A percentile compares a stretch with the other conserved stretches of the same genome.
Evolutionary conservation across 345 rosid species (phyloP).

Genomic region (Dovyalis caffra): DNA sequence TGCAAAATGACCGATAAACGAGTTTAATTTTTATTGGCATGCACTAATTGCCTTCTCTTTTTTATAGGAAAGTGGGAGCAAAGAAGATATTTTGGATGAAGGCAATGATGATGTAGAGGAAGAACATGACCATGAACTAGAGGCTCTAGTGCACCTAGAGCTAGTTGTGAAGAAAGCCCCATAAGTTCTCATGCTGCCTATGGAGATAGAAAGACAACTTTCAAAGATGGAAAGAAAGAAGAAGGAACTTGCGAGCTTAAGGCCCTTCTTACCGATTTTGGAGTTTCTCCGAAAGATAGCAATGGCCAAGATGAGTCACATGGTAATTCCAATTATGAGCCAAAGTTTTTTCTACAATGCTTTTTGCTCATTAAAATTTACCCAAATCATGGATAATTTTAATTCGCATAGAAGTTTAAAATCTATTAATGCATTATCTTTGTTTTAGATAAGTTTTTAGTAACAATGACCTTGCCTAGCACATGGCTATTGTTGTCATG

Average conservation of each 20-base stretch:
- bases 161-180: slow-evolving; percentile 47
- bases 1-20: neutral
- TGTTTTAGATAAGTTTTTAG: neutral
- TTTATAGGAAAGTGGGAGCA: slow-evolving; percentile 79
- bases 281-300: slow-evolving; percentile 46
- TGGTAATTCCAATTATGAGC: slow-evolving; percentile 32
- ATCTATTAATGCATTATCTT: neutral
- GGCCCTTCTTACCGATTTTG: slow-evolving; percentile 80
- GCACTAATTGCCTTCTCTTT: neutral
- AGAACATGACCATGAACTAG: slow-evolving; percentile 61
- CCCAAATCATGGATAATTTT: neutral
- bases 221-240: slow-evolving; percentile 87
- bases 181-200: slow-evolving; percentile 49
- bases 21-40: neutral
- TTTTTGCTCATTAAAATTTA: neutral
- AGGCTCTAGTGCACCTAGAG: slow-evolving; percentile 43
- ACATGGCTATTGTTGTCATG: neutral
- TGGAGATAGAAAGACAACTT: slow-evolving; percentile 83
- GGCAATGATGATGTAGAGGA: slow-evolving; percentile 82
- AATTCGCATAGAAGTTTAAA: neutral
- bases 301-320: slow-evolving; percentile 47
- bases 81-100: slow-evolving; percentile 73
- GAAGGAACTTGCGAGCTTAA: slow-evolving; percentile 93
- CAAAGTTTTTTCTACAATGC: neutral
- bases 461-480: neutral